phyloP scores from a whole-genome alignment of 768 basidiomycete species.

The Suillus fuscotomentosus region DNA sequence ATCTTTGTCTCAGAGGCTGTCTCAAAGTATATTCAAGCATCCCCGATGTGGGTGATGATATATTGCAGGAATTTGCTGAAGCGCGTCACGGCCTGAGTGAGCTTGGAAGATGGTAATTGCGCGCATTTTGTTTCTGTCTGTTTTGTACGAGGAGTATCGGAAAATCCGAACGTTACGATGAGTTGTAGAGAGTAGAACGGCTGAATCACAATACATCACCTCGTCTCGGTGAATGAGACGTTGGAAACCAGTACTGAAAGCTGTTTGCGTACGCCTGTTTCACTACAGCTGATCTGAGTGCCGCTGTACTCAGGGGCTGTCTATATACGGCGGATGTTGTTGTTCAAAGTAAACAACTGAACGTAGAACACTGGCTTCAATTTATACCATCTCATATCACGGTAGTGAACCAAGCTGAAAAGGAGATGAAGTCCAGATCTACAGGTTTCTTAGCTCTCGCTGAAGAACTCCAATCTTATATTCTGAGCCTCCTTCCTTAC shows the following conservation, averaged over 20 bases:
- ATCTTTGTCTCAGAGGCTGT: constrained; percentile 44
- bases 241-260: neutral
- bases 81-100: constrained; percentile 21
- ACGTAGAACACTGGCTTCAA: too few species aligned
- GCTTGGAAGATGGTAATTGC: constrained; percentile 14
- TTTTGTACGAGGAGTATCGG: neutral
- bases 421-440: neutral
- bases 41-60: constrained; percentile 19
- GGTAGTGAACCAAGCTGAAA: neutral
- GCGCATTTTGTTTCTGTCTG: neutral
- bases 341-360: neutral
- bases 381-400: neutral
- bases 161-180: neutral
- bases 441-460: neutral
- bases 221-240: neutral
- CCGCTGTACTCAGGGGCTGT: neutral
- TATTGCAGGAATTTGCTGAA: constrained; percentile 35
- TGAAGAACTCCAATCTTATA: constrained; percentile 2
- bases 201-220: neutral
- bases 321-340: neutral
- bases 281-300: too few species aligned
- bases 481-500: constrained; percentile 2
- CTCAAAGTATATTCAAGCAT: constrained; percentile 29
- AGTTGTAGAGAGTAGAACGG: neutral
- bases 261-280: neutral